Conservation (phyloP, 2,329 filamentous ascomycete species). For the Colletotrichum sansevieriae region DNA sequence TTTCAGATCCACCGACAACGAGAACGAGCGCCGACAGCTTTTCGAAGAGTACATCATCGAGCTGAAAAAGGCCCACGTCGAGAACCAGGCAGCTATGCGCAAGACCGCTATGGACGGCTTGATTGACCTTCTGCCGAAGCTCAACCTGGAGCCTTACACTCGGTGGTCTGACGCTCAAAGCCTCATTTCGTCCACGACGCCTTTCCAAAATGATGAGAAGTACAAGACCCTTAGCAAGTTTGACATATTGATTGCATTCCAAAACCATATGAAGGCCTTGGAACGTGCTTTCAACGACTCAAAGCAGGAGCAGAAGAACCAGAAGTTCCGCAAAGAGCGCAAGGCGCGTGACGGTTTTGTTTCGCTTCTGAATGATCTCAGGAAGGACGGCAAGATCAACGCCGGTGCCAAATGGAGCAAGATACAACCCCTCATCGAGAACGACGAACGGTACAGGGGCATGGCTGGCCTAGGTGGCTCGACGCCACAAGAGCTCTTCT, state of each 20-base stretch:
- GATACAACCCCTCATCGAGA: constrained; percentile 78
- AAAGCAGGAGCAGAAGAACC: constrained; percentile 87
- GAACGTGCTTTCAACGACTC: constrained; percentile 93
- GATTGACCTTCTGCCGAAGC: constrained; percentile 79
- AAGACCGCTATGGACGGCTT: constrained; percentile 89
- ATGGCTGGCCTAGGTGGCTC: constrained; percentile 90
- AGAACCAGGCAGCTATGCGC: constrained; percentile 78
- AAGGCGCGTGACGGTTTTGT: constrained; percentile 87
- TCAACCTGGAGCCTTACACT: constrained; percentile 92
- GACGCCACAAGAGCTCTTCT: constrained; percentile 91
- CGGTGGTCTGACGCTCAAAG: constrained; percentile 92
- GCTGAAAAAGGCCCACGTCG: constrained; percentile 83
- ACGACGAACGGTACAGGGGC: constrained; percentile 85
- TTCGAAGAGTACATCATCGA: constrained; percentile 94
- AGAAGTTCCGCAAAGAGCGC: constrained; percentile 84
- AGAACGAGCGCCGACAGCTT: constrained; percentile 87
- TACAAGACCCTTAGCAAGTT: constrained; percentile 88
- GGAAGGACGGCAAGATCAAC: constrained; percentile 83
- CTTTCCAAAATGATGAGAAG: constrained; percentile 84
- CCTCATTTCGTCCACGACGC: constrained; percentile 81
- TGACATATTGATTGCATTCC: constrained; percentile 92
- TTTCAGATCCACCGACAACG: constrained; percentile 90
- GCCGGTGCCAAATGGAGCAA: constrained; percentile 92
- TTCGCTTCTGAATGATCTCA: constrained; percentile 80
- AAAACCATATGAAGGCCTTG: constrained; percentile 92